Conservation (phyloP, 495 filamentous ascomycete species). For the Penicillium lividum region DNA sequence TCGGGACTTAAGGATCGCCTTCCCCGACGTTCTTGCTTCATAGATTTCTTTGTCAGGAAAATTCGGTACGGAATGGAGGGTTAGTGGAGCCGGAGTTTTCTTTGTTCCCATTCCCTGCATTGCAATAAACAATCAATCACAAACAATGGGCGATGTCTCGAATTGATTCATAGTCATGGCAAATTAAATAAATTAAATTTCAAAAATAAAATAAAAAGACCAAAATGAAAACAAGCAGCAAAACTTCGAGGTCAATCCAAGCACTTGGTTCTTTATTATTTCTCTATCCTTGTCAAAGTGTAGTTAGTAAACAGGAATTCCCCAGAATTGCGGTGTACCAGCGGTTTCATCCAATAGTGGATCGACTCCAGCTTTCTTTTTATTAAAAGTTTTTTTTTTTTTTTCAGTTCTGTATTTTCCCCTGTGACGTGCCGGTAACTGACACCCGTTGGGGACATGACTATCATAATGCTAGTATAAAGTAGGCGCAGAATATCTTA, state of each 20-base stretch:
- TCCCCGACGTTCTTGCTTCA: constrained; percentile 15
- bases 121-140: constrained; percentile 16
- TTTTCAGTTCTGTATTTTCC: not conserved
- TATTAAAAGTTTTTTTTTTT: too few relatives aligned
- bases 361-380: constrained; percentile 3
- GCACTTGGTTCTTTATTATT: too few relatives aligned
- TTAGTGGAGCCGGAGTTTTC: constrained; percentile 4
- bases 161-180: constrained; percentile 16
- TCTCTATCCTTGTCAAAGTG: too few relatives aligned
- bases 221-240: too few relatives aligned
- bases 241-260: too few relatives aligned
- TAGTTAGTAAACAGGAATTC: not conserved
- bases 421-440: not conserved
- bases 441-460: constrained; percentile 9
- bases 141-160: constrained; percentile 25
- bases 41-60: not conserved
- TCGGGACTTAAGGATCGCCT: constrained; percentile 19
- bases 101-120: constrained; percentile 10
- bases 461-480: not conserved
- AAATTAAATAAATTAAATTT: not conserved
- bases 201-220: too few relatives aligned
- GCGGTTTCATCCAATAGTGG: constrained; percentile 7
- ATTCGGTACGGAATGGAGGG: not conserved
- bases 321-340: constrained; percentile 16
- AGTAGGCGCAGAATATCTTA: constrained; percentile 10